Conservation (phyloP, 1,139 yeast species). For the Suhomyces panamericanus region DNA sequence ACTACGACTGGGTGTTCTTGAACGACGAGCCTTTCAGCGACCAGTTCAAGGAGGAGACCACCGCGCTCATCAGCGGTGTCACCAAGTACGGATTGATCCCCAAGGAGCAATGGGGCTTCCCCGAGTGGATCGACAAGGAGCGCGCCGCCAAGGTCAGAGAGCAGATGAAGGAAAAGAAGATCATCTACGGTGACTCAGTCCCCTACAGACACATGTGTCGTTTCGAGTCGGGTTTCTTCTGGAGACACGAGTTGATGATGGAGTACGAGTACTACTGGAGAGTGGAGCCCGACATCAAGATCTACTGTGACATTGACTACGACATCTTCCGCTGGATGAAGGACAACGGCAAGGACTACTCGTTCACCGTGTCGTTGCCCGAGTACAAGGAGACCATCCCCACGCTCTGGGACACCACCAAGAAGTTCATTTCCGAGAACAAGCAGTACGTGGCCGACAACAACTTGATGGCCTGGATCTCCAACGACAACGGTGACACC, state of each 20-base stretch:
- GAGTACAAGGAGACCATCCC: slow-evolving; percentile 81
- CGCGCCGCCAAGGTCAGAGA: slow-evolving; percentile 55
- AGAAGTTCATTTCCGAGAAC: slow-evolving; percentile 60
- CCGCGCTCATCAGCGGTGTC: slow-evolving; percentile 38
- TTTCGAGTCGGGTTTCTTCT: slow-evolving; percentile 87
- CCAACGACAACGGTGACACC: slow-evolving; percentile 64
- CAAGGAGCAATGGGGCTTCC: slow-evolving; percentile 51
- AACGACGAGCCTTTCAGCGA: slow-evolving; percentile 45
- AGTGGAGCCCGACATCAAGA: slow-evolving; percentile 82
- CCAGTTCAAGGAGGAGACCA: slow-evolving; percentile 38
- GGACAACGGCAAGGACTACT: slow-evolving; percentile 69
- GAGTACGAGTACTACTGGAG: slow-evolving; percentile 91
- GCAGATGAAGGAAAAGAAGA: slow-evolving; percentile 49
- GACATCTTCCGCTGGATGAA: slow-evolving; percentile 83
- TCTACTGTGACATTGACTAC: slow-evolving; percentile 78
- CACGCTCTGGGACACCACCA: slow-evolving; percentile 79
- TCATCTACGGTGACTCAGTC: slow-evolving; percentile 62
- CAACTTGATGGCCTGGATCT: slow-evolving; percentile 71
- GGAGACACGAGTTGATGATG: slow-evolving; percentile 67
- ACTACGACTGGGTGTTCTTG: slow-evolving; percentile 51
- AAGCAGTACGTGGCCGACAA: slow-evolving; percentile 66
- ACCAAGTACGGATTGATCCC: slow-evolving; percentile 48
- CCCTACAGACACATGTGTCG: slow-evolving; percentile 89
- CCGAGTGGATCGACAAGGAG: slow-evolving; percentile 58
- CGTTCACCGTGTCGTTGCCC: slow-evolving; percentile 79